Base-by-base conservation (phyloP, 2,329 filamentous ascomycete genomes). In the Nectriaceae sp. region DNA sequence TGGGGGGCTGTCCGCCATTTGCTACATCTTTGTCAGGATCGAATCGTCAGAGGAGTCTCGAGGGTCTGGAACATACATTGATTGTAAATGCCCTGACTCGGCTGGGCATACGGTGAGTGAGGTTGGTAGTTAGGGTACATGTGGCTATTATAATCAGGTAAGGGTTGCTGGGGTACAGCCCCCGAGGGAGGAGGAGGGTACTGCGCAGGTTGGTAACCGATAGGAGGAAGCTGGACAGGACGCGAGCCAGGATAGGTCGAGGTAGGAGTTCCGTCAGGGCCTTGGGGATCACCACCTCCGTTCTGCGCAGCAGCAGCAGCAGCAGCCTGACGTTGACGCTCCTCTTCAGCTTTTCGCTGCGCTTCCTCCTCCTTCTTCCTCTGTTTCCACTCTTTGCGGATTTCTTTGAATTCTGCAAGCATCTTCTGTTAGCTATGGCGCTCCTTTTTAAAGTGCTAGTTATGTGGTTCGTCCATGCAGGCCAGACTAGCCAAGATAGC, bases 311-410 rank as follows among this genome's bases (percentile, higher is more conserved):
- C 76, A 19, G 78, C 77, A 5, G 79, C 85, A 22, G 82, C 81
- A 11, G 69, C 69, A 3, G 67, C 69, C 46, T 62, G 62, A 41
- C 78, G 81, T 69, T 85, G 85, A 47, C 92, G 88, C 66, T 97
- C 92, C 56, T 97, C 93, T 10, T 92, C 90, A 11, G 88, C 88
- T 77, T 97, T 97, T 65, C 92, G 89, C 61, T 84, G 80, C 43
- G 87, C 87, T 58, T 97, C 93, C 63, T 97, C 93, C 70, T 97
- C 94, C 89, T 99, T 99, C 83, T 97, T 97, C 65, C 94, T 90
- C 33, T 90, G 89, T 76, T 97, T 99, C 94, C 94, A 99, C 67
- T 97, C 93, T 68, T 97, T 97, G 55, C 94, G 89, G 52, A 97
- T 97, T 66, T 99, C 94, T 70, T 99, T 99, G 76, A 99, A 97